Evolutionary conservation across 1,139 yeast species (phyloP).

Genomic region (Pneumocystis carinii): DNA sequence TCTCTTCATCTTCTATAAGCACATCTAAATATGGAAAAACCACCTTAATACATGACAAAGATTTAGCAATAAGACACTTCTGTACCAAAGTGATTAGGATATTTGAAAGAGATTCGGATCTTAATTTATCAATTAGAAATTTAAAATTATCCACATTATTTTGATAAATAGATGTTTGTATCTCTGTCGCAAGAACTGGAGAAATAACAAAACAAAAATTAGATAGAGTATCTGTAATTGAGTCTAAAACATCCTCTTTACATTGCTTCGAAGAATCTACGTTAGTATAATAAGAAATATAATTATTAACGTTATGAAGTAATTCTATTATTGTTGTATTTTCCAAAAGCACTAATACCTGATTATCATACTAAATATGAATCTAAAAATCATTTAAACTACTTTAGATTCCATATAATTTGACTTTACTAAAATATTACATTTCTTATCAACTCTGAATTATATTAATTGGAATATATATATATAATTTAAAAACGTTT

Average conservation of each 20-base stretch:
- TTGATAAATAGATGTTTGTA: conserved; percentile 13
- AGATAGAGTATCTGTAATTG: background rate
- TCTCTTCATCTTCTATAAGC: conserved; percentile 32
- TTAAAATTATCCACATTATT: conserved; percentile 14
- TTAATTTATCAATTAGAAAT: background rate
- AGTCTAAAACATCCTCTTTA: background rate
- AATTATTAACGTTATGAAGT: conserved; percentile 41
- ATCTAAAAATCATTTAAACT: background rate
- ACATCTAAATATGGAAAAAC: conserved; percentile 40
- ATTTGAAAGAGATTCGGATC: background rate
- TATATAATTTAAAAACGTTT: background rate
- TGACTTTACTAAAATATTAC: conserved; percentile 53
- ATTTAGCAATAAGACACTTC: background rate
- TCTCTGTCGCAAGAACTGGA: conserved; percentile 1
- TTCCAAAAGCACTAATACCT: conserved; percentile 54
- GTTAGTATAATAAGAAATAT: conserved; percentile 31
- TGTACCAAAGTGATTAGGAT: background rate
- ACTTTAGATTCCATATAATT: conserved; percentile 51
- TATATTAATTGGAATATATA: background rate
- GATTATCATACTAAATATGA: background rate
- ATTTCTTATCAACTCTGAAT: conserved; percentile 58
- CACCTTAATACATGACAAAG: conserved; percentile 34
- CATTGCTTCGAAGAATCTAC: conserved; percentile 24
- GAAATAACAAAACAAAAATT: background rate
- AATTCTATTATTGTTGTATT: conserved; percentile 41